Base-by-base conservation (phyloP, 345 rosid genomes). In the Eucalyptus grandis region DNA sequence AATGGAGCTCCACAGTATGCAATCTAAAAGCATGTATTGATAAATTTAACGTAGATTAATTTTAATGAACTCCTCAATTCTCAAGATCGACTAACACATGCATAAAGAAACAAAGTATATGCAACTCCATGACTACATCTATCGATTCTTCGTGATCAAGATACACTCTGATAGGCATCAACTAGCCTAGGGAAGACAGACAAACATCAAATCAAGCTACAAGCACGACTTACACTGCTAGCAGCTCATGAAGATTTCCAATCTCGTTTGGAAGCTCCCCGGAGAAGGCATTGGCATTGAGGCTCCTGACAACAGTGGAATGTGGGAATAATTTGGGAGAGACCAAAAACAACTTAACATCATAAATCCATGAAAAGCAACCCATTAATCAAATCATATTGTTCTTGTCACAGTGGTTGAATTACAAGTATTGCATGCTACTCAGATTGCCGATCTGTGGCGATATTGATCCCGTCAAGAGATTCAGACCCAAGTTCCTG, bases 191-290 rank as follows among this genome's bases (percentile, higher is more conserved):
- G 14, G 67, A 58, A 58, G n/a, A 67, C 15, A 14, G 21, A 14
- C 65, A 54, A 72, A 67, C 67, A 51, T n/a, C 49, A 77, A 50
- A 26, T 53, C 3, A n/a, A 9, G 69, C 53, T 49, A 49, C 49
- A 31, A 15, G 62, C 49, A 46, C 15, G 65, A 89, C 93, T 91
- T 92, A 94, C 95, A 94, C 86, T 53, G 22, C 1, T 46, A 58
- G 40, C 44, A 94, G 91, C 65, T 90, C 86, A 27, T 27, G 88
- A 30, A 93, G 92, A 69, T 81, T 88, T 83, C 94, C 95, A 51
- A 94, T 87, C 86, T 92, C 93, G 82, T 86, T 87, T 1, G 94
- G 94, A 49, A 94, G 67, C 47, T 91, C 87, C 69, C 94, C 94
- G 10, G 93, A 91, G 13, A 94, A 88, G 10, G 77, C 88, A 88